Conservation (phyloP, 805 yeast species). For the Candida multigemmis region DNA sequence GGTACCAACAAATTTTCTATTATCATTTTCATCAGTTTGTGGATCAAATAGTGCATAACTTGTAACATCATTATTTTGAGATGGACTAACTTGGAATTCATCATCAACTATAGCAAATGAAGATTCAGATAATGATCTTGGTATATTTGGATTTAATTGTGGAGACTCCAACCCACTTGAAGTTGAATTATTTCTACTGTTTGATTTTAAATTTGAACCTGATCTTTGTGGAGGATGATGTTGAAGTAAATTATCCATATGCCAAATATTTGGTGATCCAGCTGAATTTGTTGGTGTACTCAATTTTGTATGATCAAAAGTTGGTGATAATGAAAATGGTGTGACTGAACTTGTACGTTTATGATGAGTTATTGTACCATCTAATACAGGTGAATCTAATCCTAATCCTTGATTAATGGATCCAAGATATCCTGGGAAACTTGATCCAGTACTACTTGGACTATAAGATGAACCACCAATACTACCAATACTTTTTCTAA, state of each 20-base stretch:
- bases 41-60: slow-evolving; percentile 71
- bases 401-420: slow-evolving; percentile 2
- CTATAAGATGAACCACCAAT: slow-evolving; percentile 1
- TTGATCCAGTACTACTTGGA: neutral
- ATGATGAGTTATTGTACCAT: slow-evolving; percentile 10
- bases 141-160: slow-evolving; percentile 34
- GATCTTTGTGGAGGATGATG: slow-evolving; percentile 1
- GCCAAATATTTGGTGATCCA: slow-evolving; percentile 8
- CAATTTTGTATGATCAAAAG: slow-evolving; percentile 17
- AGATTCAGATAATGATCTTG: slow-evolving; percentile 45
- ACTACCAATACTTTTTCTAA: slow-evolving; percentile 16
- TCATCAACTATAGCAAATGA: slow-evolving; percentile 50
- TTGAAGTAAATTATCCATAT: slow-evolving; percentile 1
- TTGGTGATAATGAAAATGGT: slow-evolving; percentile 36
- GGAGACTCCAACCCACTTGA: slow-evolving; percentile 42
- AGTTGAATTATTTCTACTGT: slow-evolving; percentile 7
- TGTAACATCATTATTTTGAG: slow-evolving; percentile 14
- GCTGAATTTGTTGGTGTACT: slow-evolving; percentile 3
- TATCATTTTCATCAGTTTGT: slow-evolving; percentile 30
- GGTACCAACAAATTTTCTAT: slow-evolving; percentile 81
- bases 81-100: slow-evolving; percentile 26
- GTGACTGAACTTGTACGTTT: slow-evolving; percentile 33
- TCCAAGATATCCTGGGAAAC: slow-evolving; percentile 1
- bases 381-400: slow-evolving; percentile 17
- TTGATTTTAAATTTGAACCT: slow-evolving; percentile 1